These are phyloP conservation scores for Neurospora sp. DNA, from an alignment of 495 filamentous ascomycete species.

Conservation along the genomic window DNA sequence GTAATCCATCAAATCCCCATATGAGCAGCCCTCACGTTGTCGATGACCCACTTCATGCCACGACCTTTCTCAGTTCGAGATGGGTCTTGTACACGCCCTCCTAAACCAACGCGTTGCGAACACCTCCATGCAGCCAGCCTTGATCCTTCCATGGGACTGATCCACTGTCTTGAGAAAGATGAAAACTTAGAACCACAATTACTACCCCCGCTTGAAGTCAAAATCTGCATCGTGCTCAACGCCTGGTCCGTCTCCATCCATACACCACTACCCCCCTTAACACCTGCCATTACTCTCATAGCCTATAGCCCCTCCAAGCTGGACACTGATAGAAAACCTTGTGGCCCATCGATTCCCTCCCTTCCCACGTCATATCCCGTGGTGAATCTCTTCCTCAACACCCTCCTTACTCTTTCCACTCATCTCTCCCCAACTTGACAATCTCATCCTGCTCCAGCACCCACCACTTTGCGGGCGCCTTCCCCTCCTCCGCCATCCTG, in stretches of 20 bases:
- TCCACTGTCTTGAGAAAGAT: neutral
- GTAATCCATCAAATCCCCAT: neutral
- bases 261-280: neutral
- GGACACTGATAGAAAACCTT: neutral
- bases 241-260: neutral
- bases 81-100: neutral
- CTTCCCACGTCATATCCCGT: neutral
- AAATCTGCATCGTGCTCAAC: neutral
- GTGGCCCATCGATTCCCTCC: neutral
- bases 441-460: conserved; percentile 37
- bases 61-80: neutral
- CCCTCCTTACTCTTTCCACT: conserved; percentile 23
- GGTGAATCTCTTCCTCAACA: neutral
- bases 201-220: neutral
- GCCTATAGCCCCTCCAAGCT: neutral
- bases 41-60: neutral
- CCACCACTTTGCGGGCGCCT: conserved; percentile 41
- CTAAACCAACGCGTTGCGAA: neutral
- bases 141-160: neutral
- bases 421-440: conserved; percentile 35
- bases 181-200: neutral
- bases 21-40: neutral
- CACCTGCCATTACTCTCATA: neutral
- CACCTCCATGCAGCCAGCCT: neutral
- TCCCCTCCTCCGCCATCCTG: conserved; percentile 31